Evolutionary conservation across 164 flowering plant genomes (phyloP).

Genomic region (Piper longum): DNA sequence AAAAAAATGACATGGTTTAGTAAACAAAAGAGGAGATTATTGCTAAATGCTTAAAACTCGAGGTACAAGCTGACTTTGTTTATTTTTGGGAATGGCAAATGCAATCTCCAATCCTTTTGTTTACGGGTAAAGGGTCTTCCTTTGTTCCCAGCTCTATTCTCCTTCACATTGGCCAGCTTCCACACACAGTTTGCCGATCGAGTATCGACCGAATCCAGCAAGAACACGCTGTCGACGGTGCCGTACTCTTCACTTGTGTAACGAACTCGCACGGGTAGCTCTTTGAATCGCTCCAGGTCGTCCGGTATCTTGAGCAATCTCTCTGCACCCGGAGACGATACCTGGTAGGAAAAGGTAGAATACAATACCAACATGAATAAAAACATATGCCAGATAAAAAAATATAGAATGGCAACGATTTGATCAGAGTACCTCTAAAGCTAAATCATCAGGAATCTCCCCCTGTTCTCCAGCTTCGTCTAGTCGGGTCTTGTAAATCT

Average conservation of each 20-base stretch:
- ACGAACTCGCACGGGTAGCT: slow-evolving; percentile 61
- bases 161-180: slow-evolving; percentile 87
- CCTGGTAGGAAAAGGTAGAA: slow-evolving; percentile 24
- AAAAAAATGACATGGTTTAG: not conserved
- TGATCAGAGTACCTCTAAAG: slow-evolving; percentile 46
- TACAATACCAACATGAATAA: not conserved
- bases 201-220: slow-evolving; percentile 47
- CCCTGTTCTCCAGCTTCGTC: slow-evolving; percentile 63
- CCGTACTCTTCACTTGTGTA: slow-evolving; percentile 27
- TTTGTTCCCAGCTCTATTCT: slow-evolving; percentile 54
- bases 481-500: slow-evolving; percentile 49
- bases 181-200: slow-evolving; percentile 50
- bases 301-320: slow-evolving; percentile 70
- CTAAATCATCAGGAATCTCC: slow-evolving; percentile 69
- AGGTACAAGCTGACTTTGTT: slow-evolving; percentile 51
- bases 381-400: not conserved
- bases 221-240: slow-evolving; percentile 41
- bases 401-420: not conserved
- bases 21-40: not conserved
- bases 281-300: slow-evolving; percentile 65
- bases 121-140: slow-evolving; percentile 76
- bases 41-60: slow-evolving; percentile 6
- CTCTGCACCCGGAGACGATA: slow-evolving; percentile 93
- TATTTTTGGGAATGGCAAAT: slow-evolving; percentile 31
- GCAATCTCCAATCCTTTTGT: slow-evolving; percentile 72